Evolutionary conservation across 805 yeast species (phyloP).

Genomic region (Saccharomycopsis sp.): DNA sequence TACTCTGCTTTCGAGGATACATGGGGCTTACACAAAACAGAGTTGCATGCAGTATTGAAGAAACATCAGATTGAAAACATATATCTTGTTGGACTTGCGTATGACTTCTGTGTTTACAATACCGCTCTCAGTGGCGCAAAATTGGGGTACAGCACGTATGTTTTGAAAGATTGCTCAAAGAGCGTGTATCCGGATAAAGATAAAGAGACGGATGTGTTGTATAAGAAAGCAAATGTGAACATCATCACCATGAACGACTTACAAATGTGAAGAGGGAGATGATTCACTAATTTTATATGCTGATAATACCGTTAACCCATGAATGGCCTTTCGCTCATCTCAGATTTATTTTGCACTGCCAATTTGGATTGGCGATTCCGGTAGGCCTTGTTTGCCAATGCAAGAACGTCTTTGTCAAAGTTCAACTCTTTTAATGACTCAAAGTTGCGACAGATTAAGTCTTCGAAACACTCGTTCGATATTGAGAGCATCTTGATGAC

Average conservation of each 20-base stretch:
- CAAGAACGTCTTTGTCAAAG: conserved; percentile 13
- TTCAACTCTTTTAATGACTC: conserved; percentile 18
- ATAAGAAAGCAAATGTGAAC: conserved; percentile 29
- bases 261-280: no score
- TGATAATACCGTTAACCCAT: no score
- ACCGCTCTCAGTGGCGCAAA: conserved; percentile 63
- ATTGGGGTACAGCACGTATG: conserved; percentile 55
- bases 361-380: no score
- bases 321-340: no score
- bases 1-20: conserved; percentile 81
- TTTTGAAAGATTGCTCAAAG: conserved; percentile 46
- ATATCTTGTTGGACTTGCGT: conserved; percentile 72
- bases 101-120: conserved; percentile 75
- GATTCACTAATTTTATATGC: no score
- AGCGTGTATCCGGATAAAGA: conserved; percentile 43
- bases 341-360: no score
- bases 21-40: conserved; percentile 68
- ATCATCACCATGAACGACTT: conserved; percentile 20
- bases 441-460: conserved; percentile 7
- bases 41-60: conserved; percentile 41
- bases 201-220: conserved; percentile 30
- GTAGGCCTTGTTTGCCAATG: conserved; percentile 9
- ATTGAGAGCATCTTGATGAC: conserved; percentile 7
- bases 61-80: conserved; percentile 46
- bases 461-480: conserved; percentile 7